Evolutionary conservation across 139 green algal genomes (phyloP).

Genomic region (Chlamydomonas sp.): DNA sequence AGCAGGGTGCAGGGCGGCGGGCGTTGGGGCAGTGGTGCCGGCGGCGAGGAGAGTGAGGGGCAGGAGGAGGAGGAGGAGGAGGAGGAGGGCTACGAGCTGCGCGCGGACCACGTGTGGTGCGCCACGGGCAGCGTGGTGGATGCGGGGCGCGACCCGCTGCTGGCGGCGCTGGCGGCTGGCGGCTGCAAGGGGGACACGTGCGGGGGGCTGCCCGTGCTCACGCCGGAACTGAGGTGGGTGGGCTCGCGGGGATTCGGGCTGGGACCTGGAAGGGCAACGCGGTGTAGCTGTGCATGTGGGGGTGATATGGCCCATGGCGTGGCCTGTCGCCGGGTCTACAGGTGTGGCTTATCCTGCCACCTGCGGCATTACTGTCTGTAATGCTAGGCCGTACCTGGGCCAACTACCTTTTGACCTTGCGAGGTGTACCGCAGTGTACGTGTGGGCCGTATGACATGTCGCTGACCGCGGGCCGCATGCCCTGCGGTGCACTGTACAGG

Average conservation of each 20-base stretch:
- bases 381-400: no score
- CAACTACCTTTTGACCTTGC: no score
- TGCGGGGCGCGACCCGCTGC: slow-evolving; percentile 6
- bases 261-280: no score
- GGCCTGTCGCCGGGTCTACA: no score
- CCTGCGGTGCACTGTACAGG: neutral
- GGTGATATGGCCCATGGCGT: no score
- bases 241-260: no score
- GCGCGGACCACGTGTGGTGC: slow-evolving; percentile 22
- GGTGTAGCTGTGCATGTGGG: no score
- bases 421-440: no score
- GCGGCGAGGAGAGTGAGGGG: neutral
- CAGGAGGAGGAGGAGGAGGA: neutral
- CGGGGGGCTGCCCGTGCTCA: slow-evolving; percentile 27
- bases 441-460: neutral
- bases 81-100: neutral
- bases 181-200: neutral
- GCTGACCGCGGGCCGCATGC: neutral
- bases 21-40: no score
- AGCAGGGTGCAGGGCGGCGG: no score
- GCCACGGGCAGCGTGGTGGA: slow-evolving; percentile 27
- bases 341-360: no score
- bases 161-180: slow-evolving; percentile 6
- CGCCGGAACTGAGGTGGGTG: slow-evolving; percentile 4
- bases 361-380: no score